A percentile compares a stretch with the other conserved stretches of the same genome.
Evolutionary conservation across 257 asterid genomes (phyloP).

Genomic region (Mentha longifolia): DNA sequence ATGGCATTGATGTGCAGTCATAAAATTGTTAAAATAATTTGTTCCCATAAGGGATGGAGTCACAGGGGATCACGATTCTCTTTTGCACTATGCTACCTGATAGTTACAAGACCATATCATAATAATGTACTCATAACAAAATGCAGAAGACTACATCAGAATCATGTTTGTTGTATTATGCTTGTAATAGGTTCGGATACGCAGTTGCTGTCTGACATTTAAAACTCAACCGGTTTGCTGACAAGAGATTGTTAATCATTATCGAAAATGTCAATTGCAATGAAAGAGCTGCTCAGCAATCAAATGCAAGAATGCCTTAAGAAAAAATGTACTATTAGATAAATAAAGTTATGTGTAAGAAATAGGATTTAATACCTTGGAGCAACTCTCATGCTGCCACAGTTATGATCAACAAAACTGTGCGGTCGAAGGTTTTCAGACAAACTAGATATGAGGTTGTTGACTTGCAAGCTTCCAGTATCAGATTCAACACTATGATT

Average conservation of each 20-base stretch:
- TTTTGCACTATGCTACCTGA: constrained; percentile 1
- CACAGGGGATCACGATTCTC: constrained; percentile 20
- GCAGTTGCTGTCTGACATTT: not conserved
- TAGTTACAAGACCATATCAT: constrained; percentile 9
- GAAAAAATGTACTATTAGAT: not conserved
- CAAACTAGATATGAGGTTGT: constrained; percentile 49
- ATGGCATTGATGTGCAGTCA: constrained; percentile 6
- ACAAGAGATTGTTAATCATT: not conserved
- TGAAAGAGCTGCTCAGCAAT: not conserved
- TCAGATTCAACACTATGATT: constrained; percentile 37
- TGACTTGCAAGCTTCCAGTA: constrained; percentile 45
- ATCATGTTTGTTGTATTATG: not conserved
- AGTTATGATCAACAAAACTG: constrained; percentile 42
- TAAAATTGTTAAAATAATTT: not conserved
- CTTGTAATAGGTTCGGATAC: not conserved
- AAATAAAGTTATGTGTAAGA: constrained; percentile 11
- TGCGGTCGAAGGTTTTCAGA: constrained; percentile 44
- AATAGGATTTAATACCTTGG: constrained; percentile 59
- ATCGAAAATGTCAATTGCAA: not conserved
- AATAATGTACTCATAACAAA: constrained; percentile 18
- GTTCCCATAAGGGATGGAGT: not conserved
- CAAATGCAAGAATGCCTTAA: constrained; percentile 16
- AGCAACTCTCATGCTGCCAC: constrained; percentile 42
- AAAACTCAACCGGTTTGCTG: constrained; percentile 22
- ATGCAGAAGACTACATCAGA: constrained; percentile 1